Evolutionary conservation across 2,329 filamentous ascomycete species (phyloP).

Genomic region (Exophiala aquamarina): DNA sequence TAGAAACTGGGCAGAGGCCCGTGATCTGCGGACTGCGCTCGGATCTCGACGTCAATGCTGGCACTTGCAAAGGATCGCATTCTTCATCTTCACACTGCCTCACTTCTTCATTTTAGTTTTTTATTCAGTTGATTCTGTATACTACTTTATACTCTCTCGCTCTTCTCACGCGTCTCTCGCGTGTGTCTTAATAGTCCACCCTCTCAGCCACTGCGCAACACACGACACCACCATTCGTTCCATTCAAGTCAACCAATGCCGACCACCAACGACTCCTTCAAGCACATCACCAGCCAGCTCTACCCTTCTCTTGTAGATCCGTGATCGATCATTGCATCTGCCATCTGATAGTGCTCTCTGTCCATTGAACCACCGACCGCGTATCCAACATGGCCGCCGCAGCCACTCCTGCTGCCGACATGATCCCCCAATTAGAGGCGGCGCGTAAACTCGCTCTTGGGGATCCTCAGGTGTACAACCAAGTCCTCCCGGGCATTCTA

Average conservation of each 20-base stretch:
- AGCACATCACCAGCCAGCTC: too few species aligned
- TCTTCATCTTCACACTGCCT: not conserved
- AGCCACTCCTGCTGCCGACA: conserved; percentile 22
- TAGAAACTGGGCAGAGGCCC: too few species aligned
- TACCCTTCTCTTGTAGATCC: too few species aligned
- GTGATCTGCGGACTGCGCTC: too few species aligned
- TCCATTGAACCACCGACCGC: too few species aligned
- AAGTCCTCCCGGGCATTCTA: conserved; percentile 89
- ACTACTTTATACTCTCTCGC: conserved; percentile 3
- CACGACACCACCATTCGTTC: too few species aligned
- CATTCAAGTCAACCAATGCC: too few species aligned
- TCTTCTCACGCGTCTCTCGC: not conserved
- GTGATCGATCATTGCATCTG: too few species aligned
- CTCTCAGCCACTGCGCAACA: too few species aligned
- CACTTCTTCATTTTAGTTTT: not conserved
- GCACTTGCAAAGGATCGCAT: conserved; percentile 4
- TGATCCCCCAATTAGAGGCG: conserved; percentile 79
- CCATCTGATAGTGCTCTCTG: too few species aligned
- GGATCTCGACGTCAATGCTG: too few species aligned
- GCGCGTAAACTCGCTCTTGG: conserved; percentile 86
- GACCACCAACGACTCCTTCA: too few species aligned
- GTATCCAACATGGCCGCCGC: conserved; percentile 22
- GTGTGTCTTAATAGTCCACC: conserved; percentile 10
- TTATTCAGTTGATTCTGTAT: conserved; percentile 5
- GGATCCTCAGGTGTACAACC: conserved; percentile 84